These are phyloP conservation scores for Rhodotorula graminis DNA, from an alignment of 768 basidiomycete genomes.

Conservation along the genomic window DNA sequence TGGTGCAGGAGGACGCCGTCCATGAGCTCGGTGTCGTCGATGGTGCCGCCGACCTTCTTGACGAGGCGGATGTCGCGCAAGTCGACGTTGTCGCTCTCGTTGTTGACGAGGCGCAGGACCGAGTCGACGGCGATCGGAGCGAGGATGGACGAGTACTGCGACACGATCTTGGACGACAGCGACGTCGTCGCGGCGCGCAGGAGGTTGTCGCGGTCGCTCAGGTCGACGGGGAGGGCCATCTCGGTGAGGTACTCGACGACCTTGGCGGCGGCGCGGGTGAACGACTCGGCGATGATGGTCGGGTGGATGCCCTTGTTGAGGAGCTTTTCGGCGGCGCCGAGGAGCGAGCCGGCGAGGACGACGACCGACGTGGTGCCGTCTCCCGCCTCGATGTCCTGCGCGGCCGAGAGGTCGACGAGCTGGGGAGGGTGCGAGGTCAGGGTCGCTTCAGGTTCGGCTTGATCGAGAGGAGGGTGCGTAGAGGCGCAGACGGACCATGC, in stretches of 20 bases:
- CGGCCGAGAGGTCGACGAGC: conserved; percentile 95
- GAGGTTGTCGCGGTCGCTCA: conserved; percentile 76
- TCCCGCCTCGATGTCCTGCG: conserved; percentile 97
- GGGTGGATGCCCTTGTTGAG: conserved; percentile 89
- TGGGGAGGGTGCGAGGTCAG: conserved; percentile 46
- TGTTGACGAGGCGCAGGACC: conserved; percentile 81
- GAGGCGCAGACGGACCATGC: conserved; percentile 64
- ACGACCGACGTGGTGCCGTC: conserved; percentile 98
- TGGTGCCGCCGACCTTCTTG: conserved; percentile 97
- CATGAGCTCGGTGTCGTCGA: conserved; percentile 89
- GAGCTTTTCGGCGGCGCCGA: conserved; percentile 95
- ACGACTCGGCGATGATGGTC: conserved; percentile 91
- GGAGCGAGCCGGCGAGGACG: conserved; percentile 84
- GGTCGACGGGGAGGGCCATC: conserved; percentile 83
- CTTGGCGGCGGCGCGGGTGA: conserved; percentile 84
- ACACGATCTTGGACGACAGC: conserved; percentile 98
- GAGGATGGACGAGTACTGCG: conserved; percentile 94
- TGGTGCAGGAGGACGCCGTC: conserved; percentile 98
- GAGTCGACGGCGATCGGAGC: conserved; percentile 99
- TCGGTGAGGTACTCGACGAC: conserved; percentile 90
- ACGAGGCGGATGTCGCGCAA: conserved; percentile 92
- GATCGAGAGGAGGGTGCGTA: not conserved
- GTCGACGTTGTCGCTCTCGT: conserved; percentile 83
- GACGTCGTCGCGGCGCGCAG: conserved; percentile 91
- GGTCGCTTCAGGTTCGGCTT: no score